These are phyloP conservation scores for Plectosphaerella plurivora DNA, from an alignment of 2,329 filamentous ascomycete species.

Conservation along the genomic window DNA sequence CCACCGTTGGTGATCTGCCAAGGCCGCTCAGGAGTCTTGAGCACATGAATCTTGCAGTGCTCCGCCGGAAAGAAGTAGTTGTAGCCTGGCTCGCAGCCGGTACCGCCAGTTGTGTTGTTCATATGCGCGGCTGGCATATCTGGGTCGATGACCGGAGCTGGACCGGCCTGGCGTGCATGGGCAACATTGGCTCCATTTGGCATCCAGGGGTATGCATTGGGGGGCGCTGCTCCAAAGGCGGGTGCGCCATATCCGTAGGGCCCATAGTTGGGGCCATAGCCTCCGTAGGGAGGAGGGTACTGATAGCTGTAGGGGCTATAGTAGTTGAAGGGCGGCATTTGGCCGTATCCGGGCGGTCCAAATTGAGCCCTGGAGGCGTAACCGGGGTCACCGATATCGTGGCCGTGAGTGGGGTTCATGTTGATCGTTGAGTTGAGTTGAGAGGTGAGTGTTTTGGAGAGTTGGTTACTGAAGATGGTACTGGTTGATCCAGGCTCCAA, in stretches of 20 bases:
- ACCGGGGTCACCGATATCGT: not conserved
- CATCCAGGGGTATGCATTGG: constrained; percentile 20
- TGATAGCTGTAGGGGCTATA: not conserved
- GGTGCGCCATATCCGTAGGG: not conserved
- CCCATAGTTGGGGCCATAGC: not conserved
- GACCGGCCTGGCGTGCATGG: constrained; percentile 32
- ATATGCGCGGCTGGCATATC: constrained; percentile 49
- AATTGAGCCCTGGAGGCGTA: no score
- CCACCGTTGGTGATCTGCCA: constrained; percentile 45
- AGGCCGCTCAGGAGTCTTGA: constrained; percentile 45
- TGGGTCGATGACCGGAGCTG: constrained; percentile 35
- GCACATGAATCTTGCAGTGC: constrained; percentile 56
- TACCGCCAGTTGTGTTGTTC: constrained; percentile 52
- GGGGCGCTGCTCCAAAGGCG: not conserved
- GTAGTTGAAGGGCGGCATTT: no score
- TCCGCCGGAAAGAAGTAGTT: constrained; percentile 56
- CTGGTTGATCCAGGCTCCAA: not conserved
- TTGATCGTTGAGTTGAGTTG: not conserved
- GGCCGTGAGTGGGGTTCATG: not conserved
- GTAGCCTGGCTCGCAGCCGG: constrained; percentile 57
- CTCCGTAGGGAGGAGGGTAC: not conserved
- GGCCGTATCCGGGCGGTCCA: no score
- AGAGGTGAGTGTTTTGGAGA: not conserved
- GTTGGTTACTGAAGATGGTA: not conserved
- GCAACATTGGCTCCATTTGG: constrained; percentile 31